phyloP scores from a whole-genome alignment of 768 basidiomycete species.

The Mycena venus region DNA sequence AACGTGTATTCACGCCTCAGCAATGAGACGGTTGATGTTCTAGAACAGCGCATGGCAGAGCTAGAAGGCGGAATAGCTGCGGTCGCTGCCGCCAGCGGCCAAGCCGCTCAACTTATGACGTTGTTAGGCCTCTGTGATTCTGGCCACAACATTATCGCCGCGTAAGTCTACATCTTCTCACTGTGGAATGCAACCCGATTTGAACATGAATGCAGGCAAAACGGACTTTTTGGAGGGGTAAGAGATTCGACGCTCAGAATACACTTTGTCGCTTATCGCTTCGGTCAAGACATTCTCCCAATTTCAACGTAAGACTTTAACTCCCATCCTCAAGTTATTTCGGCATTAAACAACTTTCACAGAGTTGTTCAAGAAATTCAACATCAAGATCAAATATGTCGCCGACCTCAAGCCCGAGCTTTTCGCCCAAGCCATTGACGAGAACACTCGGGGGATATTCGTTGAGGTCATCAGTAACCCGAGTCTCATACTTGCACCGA shows the following conservation, averaged over 20 bases:
- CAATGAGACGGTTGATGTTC: constrained; percentile 24
- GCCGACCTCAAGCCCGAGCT: constrained; percentile 20
- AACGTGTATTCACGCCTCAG: constrained; percentile 25
- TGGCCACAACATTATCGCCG: constrained; percentile 20
- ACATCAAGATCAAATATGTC: constrained; percentile 27
- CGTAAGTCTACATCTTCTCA: not conserved
- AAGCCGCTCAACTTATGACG: constrained; percentile 23
- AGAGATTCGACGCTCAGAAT: not conserved
- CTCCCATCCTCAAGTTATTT: no score
- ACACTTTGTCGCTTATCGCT: not conserved
- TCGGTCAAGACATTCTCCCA: constrained; percentile 13
- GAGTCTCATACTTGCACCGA: constrained; percentile 32
- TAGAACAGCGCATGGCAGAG: constrained; percentile 24
- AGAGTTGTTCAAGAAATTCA: constrained; percentile 26
- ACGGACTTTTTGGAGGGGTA: constrained; percentile 28
- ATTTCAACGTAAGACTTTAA: constrained; percentile 16
- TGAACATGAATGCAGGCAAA: not conserved
- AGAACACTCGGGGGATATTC: constrained; percentile 42
- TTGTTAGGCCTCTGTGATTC: constrained; percentile 18
- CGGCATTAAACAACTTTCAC: not conserved
- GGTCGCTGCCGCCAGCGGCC: constrained; percentile 21
- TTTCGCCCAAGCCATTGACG: constrained; percentile 24
- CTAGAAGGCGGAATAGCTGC: constrained; percentile 23
- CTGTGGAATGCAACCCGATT: not conserved
- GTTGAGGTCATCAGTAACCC: constrained; percentile 77